Evolutionary conservation across 2,329 filamentous ascomycete species (phyloP).

Genomic region (Drechslerella coelobrocha): DNA sequence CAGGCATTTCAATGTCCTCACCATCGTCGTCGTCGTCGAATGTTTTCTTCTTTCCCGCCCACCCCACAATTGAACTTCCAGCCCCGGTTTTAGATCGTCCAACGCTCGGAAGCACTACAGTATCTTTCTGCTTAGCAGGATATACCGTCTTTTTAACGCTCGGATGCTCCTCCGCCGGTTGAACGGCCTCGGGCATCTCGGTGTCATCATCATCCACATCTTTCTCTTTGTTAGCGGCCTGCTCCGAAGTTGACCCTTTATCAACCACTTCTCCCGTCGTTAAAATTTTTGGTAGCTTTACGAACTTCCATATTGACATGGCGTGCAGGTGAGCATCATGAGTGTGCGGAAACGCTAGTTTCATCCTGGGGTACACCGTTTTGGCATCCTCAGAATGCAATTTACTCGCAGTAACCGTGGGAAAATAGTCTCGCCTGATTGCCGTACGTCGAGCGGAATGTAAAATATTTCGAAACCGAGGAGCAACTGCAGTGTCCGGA

Average conservation of each 20-base stretch:
- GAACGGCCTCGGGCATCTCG: constrained; percentile 56
- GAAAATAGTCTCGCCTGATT: constrained; percentile 31
- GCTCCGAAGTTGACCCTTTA: constrained; percentile 4
- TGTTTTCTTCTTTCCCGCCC: constrained; percentile 45
- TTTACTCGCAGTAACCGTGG: constrained; percentile 7
- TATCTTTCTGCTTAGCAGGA: constrained; percentile 1
- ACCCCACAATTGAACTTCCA: constrained; percentile 38
- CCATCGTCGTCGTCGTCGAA: constrained; percentile 24
- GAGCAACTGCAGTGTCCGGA: constrained; percentile 75
- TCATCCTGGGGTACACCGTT: background rate
- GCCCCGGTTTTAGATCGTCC: constrained; percentile 23
- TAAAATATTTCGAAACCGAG: constrained; percentile 36
- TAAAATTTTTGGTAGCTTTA: constrained; percentile 28
- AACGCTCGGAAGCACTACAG: background rate
- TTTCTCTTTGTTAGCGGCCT: constrained; percentile 53
- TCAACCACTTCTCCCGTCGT: constrained; percentile 30
- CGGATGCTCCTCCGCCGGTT: constrained; percentile 9
- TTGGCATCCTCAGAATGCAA: background rate
- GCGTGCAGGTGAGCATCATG: constrained; percentile 18
- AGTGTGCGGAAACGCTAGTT: constrained; percentile 37
- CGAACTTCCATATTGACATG: constrained; percentile 34
- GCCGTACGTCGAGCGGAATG: constrained; percentile 29
- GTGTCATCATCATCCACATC: constrained; percentile 54
- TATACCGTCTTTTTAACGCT: constrained; percentile 18
- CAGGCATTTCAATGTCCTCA: constrained; percentile 27